These are phyloP conservation scores for Begonia peltatifolia DNA, from an alignment of 306 rosid species.

Conservation along the genomic window DNA sequence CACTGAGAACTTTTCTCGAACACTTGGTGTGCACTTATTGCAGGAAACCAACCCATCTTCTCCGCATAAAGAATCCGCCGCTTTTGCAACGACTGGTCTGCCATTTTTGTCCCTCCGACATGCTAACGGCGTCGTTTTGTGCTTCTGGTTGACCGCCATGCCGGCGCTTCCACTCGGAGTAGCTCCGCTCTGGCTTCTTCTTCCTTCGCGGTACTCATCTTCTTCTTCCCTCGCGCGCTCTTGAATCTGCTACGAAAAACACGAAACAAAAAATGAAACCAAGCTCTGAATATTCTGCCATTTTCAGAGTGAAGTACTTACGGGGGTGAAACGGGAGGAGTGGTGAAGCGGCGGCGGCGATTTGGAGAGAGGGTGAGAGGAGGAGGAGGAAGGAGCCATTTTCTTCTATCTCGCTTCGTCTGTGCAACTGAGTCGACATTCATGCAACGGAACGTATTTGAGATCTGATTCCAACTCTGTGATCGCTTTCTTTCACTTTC, in stretches of 20 bases:
- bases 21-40: conserved; percentile 77
- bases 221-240: conserved; percentile 28
- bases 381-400: conserved; percentile 17
- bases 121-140: conserved; percentile 40
- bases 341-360: conserved; percentile 19
- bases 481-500: conserved; percentile 3
- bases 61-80: conserved; percentile 12
- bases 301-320: conserved; percentile 4
- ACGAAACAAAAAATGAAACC: not conserved
- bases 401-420: not conserved
- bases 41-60: conserved; percentile 53
- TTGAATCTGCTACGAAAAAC: conserved; percentile 48
- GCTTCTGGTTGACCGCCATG: conserved; percentile 22
- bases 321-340: conserved; percentile 30
- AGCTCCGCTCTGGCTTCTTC: conserved; percentile 23
- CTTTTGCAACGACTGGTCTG: conserved; percentile 19
- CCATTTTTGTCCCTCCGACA: conserved; percentile 9
- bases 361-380: conserved; percentile 19
- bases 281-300: not conserved
- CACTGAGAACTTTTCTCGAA: conserved; percentile 71
- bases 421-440: not conserved
- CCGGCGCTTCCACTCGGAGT: conserved; percentile 20
- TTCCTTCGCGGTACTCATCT: conserved; percentile 22
- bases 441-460: too few relatives aligned
- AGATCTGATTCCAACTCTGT: not conserved